These are phyloP conservation scores for Hypoxylon sp. DNA, from an alignment of 2,329 filamentous ascomycete species.

Conservation along the genomic window DNA sequence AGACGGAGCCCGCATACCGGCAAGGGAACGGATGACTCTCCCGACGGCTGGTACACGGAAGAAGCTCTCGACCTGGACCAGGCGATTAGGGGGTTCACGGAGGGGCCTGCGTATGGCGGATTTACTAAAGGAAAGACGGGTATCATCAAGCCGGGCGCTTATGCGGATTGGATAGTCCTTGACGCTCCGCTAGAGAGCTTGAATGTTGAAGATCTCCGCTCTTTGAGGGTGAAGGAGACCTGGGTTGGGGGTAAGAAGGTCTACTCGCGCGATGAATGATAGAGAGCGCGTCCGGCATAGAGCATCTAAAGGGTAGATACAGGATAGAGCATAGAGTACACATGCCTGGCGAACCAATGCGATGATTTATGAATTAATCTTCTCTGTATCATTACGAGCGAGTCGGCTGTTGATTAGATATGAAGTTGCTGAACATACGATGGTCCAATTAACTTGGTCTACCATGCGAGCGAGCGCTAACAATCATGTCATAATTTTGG, in stretches of 20 bases:
- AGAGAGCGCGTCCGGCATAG: neutral
- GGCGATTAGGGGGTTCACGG: constrained; percentile 72
- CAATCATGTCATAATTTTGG: no score
- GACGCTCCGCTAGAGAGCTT: constrained; percentile 66
- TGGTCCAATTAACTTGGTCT: no score
- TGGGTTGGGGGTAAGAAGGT: constrained; percentile 72
- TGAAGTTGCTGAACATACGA: no score
- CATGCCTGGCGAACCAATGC: neutral
- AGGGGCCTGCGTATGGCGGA: constrained; percentile 67
- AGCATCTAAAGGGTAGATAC: neutral
- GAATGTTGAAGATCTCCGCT: constrained; percentile 64
- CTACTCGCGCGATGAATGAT: constrained; percentile 52
- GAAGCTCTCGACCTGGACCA: constrained; percentile 70
- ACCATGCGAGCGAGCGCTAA: no score
- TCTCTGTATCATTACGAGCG: no score
- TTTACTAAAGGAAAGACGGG: constrained; percentile 71
- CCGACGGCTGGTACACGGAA: constrained; percentile 68
- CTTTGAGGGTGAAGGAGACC: constrained; percentile 70
- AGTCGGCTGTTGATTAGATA: no score
- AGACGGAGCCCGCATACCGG: constrained; percentile 69
- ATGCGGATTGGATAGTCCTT: constrained; percentile 78
- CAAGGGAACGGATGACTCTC: constrained; percentile 59
- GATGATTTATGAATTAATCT: neutral
- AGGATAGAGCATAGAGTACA: neutral
- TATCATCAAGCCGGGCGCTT: constrained; percentile 68